Evolutionary conservation across 2,329 filamentous ascomycete species (phyloP).

Genomic region (Cadophora luteo-olivacea): DNA sequence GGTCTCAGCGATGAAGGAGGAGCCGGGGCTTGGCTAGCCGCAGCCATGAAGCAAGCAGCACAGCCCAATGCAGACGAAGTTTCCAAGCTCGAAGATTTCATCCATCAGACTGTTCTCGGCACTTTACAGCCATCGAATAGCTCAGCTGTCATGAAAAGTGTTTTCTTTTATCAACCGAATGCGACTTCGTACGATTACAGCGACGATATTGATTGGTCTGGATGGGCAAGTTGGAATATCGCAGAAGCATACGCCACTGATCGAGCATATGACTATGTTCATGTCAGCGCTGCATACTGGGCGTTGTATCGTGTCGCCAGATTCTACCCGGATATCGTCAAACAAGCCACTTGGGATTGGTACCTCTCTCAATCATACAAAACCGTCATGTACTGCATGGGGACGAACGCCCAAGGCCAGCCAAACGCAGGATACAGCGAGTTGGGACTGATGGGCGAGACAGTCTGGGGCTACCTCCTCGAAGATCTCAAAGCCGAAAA

Average conservation of each 20-base stretch:
- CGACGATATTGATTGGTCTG: conserved; percentile 52
- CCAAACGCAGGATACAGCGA: conserved; percentile 52
- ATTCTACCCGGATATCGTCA: conserved; percentile 53
- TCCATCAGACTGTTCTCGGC: conserved; percentile 57
- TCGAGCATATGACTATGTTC: conserved; percentile 65
- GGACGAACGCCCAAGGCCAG: conserved; percentile 30
- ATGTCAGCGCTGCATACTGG: conserved; percentile 63
- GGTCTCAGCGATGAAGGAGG: conserved; percentile 67
- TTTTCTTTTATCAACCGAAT: conserved; percentile 62
- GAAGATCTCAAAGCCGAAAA: conserved; percentile 57
- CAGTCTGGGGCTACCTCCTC: conserved; percentile 60
- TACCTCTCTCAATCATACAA: conserved; percentile 61
- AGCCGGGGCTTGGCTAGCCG: conserved; percentile 61
- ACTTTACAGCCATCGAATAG: conserved; percentile 55
- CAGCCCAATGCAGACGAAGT: conserved; percentile 58
- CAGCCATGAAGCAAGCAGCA: conserved; percentile 59
- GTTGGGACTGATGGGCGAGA: conserved; percentile 65
- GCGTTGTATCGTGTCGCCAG: conserved; percentile 60
- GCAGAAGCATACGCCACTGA: conserved; percentile 52
- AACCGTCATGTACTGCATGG: conserved; percentile 52
- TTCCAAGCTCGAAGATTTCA: conserved; percentile 59
- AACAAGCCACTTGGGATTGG: conserved; percentile 55
- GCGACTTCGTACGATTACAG: conserved; percentile 53
- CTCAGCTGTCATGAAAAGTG: conserved; percentile 56
- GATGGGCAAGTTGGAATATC: conserved; percentile 60